Base-by-base conservation (phyloP, 805 yeast species). In the Alloascoidea africana region DNA sequence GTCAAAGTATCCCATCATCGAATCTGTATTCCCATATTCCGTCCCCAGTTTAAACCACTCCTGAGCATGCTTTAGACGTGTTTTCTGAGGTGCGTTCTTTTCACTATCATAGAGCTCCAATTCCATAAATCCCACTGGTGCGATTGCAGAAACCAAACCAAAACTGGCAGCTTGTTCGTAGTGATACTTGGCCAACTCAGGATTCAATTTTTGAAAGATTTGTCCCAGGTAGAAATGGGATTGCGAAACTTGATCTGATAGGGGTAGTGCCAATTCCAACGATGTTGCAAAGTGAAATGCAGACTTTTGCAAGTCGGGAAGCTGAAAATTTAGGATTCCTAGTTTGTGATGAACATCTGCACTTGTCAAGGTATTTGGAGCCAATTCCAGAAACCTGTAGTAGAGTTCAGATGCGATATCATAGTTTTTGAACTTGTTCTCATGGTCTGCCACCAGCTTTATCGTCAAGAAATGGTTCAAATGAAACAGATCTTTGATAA, bases 401-500 rank as follows among this genome's bases (percentile, higher is more conserved):
- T 23, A 8, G 8, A 23, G n/a, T 8, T 8, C 30, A 23, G 13
- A 8, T 8, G 30, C 30, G 13, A 8, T 8, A 23, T 23, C 30
- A 23, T 8, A n/a, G n/a, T n/a, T n/a, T n/a, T n/a, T n/a, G n/a
- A n/a, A n/a, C n/a, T n/a, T n/a, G n/a, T n/a, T n/a, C 30, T 23
- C 30, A 23, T 23, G 30, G n/a, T 8, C 30, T 23, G 30, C 30
- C 30, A 23, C n/a, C n/a, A 23, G 30, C 30, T 23, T 23, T 23
- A 23, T 23, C 30, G 30, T 23, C 30, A 23, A 8, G 13, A n/a
- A n/a, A 23, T 23, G 30, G 8, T 23, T 23, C n/a, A 23, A 23
- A 23, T 23, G 13, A 23, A 8, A 23, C n/a, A 23, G n/a, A 8
- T 23, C n/a, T 8, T 23, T n/a, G n/a, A 23, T 8, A 23, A 23